Percentiles rank a stretch among this genome's conserved stretches.
Conservation (phyloP, 805 yeast genomes). For the Metschnikowia hibisci region DNA sequence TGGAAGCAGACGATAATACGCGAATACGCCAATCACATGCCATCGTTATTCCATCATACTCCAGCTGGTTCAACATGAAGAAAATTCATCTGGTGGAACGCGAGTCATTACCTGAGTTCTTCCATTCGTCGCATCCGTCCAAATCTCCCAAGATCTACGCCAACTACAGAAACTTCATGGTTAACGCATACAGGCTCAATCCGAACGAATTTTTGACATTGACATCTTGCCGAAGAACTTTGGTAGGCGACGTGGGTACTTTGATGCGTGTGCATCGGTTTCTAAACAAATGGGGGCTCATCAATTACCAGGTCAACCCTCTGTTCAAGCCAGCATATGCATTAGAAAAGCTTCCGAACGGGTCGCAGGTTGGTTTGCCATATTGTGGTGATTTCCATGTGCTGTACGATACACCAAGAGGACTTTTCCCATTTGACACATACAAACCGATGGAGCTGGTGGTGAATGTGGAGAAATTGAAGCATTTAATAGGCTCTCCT, state of each 20-base stretch:
- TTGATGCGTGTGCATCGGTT: constrained; percentile 81
- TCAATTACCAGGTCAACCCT: constrained; percentile 87
- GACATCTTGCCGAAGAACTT: constrained; percentile 85
- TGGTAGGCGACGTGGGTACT: constrained; percentile 89
- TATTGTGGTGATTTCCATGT: constrained; percentile 73
- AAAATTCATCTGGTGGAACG: constrained; percentile 73
- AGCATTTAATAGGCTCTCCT: constrained; percentile 22
- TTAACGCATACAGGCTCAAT: constrained; percentile 80
- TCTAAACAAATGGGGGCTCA: constrained; percentile 86
- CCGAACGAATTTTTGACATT: constrained; percentile 87
- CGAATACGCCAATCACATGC: constrained; percentile 68
- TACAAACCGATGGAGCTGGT: constrained; percentile 61
- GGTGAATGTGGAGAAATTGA: constrained; percentile 37
- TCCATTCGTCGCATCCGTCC: constrained; percentile 63
- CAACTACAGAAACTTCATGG: constrained; percentile 82
- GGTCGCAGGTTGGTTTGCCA: constrained; percentile 52
- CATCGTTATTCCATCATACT: constrained; percentile 80
- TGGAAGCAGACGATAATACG: constrained; percentile 16
- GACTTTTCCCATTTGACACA: constrained; percentile 86
- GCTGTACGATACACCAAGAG: constrained; percentile 84
- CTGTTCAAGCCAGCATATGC: constrained; percentile 62
- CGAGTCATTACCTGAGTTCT: constrained; percentile 84
- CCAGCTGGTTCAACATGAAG: constrained; percentile 78
- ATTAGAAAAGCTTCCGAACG: constrained; percentile 47
- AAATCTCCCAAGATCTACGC: constrained; percentile 80